phyloP scores from a whole-genome alignment of 2,329 filamentous ascomycete genomes.

The Dothiorella sarmentorum region DNA sequence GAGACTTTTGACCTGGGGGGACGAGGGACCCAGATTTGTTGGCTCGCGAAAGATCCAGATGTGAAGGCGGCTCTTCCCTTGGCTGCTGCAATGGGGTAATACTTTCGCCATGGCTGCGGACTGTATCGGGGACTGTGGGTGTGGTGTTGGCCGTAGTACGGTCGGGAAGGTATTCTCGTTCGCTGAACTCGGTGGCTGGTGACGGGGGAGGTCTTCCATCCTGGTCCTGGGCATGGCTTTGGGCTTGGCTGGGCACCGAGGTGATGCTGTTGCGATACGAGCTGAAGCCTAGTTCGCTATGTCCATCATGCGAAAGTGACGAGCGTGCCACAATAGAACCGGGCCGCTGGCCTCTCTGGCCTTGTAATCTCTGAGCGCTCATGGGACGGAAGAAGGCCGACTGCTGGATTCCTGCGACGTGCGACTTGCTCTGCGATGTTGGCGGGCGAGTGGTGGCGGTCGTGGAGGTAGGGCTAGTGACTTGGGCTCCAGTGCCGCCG shows the following conservation, averaged over 20 bases:
- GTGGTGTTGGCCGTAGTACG: constrained; percentile 71
- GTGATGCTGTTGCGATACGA: constrained; percentile 37
- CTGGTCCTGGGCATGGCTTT: not conserved
- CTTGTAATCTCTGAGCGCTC: constrained; percentile 92
- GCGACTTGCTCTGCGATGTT: constrained; percentile 73
- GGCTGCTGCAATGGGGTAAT: constrained; percentile 69
- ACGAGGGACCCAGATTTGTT: constrained; percentile 8
- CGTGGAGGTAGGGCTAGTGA: constrained; percentile 12
- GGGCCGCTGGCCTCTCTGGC: constrained; percentile 68
- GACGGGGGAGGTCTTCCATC: constrained; percentile 58
- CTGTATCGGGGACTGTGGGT: constrained; percentile 58
- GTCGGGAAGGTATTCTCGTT: constrained; percentile 63
- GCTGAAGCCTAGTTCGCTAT: constrained; percentile 31
- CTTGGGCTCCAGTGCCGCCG: constrained; percentile 41
- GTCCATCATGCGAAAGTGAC: constrained; percentile 32
- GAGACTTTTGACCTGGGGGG: constrained; percentile 6
- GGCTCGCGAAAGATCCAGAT: constrained; percentile 59
- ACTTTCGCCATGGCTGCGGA: constrained; percentile 70
- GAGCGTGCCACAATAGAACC: constrained; percentile 35
- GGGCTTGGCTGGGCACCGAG: constrained; percentile 27
- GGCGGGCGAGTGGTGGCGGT: constrained; percentile 44
- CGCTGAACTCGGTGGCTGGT: constrained; percentile 76
- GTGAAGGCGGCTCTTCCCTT: constrained; percentile 36
- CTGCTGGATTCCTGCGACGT: constrained; percentile 84
- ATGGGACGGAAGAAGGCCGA: constrained; percentile 94